Percentiles rank a stretch among this genome's conserved stretches.
phyloP scores from a whole-genome alignment of 2,329 filamentous ascomycete genomes.

The Hymenoscyphus occultus region DNA sequence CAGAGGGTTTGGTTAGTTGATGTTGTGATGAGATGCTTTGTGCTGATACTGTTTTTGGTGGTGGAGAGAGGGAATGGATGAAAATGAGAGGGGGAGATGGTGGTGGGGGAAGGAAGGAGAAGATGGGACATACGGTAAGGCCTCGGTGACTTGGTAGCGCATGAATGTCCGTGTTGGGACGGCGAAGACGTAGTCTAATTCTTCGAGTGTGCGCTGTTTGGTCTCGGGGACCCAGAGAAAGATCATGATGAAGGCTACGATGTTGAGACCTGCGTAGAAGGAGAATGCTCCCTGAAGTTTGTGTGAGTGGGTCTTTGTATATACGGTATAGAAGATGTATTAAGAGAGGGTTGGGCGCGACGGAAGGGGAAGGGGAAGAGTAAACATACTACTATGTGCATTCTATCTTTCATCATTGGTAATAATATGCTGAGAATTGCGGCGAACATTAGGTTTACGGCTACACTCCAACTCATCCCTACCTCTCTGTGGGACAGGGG shows the following conservation, averaged over 20 bases:
- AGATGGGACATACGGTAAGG: slow-evolving; percentile 22
- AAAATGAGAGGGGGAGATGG: background rate
- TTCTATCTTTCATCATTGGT: slow-evolving; percentile 42
- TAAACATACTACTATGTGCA: slow-evolving; percentile 19
- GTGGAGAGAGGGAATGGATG: too few species aligned
- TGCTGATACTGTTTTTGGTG: background rate
- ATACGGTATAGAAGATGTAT: background rate
- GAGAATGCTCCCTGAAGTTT: slow-evolving; percentile 50
- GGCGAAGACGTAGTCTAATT: slow-evolving; percentile 46
- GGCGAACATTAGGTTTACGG: slow-evolving; percentile 60
- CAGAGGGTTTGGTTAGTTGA: background rate
- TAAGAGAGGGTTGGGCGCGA: background rate
- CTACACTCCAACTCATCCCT: slow-evolving; percentile 68
- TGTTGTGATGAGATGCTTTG: background rate
- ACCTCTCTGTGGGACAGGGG: slow-evolving; percentile 68
- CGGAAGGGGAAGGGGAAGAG: background rate
- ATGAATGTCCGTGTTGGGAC: slow-evolving; percentile 28
- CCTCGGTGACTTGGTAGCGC: slow-evolving; percentile 24
- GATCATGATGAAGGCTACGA: slow-evolving; percentile 52
- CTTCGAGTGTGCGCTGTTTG: slow-evolving; percentile 42
- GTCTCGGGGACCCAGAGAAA: slow-evolving; percentile 54
- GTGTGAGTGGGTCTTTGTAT: slow-evolving; percentile 10
- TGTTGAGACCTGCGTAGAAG: slow-evolving; percentile 52
- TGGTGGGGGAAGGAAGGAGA: background rate
- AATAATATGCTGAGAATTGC: slow-evolving; percentile 55